phyloP scores from a whole-genome alignment of 2,329 filamentous ascomycete genomes.

The Falciphora oryzae region DNA sequence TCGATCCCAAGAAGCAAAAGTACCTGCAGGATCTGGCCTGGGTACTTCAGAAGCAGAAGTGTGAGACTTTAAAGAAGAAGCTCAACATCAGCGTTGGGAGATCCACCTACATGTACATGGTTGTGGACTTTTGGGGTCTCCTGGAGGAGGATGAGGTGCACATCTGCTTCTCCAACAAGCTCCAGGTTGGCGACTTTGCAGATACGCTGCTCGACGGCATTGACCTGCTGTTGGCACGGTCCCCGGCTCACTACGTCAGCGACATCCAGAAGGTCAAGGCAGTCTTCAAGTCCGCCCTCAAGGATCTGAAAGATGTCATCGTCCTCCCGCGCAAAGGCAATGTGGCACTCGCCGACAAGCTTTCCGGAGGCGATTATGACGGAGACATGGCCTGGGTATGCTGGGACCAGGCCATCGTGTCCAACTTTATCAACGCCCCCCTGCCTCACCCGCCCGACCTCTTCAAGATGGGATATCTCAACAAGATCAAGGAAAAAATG shows the following conservation, averaged over 20 bases:
- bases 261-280: constrained; percentile 66
- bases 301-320: constrained; percentile 69
- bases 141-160: constrained; percentile 63
- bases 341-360: constrained; percentile 58
- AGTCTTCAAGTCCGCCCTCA: constrained; percentile 53
- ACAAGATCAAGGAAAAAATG: constrained; percentile 42
- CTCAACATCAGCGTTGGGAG: constrained; percentile 55
- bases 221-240: constrained; percentile 62
- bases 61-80: constrained; percentile 45
- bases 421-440: constrained; percentile 57
- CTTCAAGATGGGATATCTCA: constrained; percentile 41
- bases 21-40: constrained; percentile 44
- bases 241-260: constrained; percentile 62
- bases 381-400: constrained; percentile 75
- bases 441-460: constrained; percentile 40
- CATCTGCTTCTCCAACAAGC: constrained; percentile 61
- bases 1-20: constrained; percentile 41
- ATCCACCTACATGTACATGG: constrained; percentile 60
- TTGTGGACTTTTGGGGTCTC: constrained; percentile 58
- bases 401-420: constrained; percentile 62
- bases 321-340: constrained; percentile 65
- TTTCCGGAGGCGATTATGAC: constrained; percentile 78
- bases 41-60: constrained; percentile 44
- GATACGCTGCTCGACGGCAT: constrained; percentile 49
- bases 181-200: constrained; percentile 48